A percentile compares a stretch with the other conserved stretches of the same genome.
phyloP scores from a whole-genome alignment of 345 rosid species.

The Hibiscus trionum region DNA sequence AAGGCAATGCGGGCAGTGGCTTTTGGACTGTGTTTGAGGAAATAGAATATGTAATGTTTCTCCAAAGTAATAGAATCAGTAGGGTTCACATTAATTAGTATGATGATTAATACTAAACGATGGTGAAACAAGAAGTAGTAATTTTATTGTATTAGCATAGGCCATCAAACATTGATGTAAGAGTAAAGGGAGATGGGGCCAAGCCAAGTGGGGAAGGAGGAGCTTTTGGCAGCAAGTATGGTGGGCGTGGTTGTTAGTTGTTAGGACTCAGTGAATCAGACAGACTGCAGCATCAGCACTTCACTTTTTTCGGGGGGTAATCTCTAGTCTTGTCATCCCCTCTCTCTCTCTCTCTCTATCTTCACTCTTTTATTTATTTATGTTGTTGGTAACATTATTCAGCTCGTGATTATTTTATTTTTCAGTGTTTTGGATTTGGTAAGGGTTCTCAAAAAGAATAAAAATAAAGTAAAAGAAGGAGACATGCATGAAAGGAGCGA shows the following conservation, averaged over 20 bases:
- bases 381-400: neutral
- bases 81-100: no score
- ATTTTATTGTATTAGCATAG: no score
- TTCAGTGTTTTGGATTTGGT: neutral
- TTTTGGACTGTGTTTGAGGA: constrained; percentile 47
- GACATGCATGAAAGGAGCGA: no score
- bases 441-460: neutral
- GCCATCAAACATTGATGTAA: no score
- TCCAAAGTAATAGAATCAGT: neutral
- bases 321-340: neutral
- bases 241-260: constrained; percentile 1
- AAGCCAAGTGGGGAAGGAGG: neutral
- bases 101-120: no score
- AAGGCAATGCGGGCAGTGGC: constrained; percentile 35
- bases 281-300: neutral
- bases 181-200: neutral
- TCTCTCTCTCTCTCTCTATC: neutral
- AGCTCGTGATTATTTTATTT: neutral
- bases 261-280: constrained; percentile 4
- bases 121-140: neutral
- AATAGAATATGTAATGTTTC: constrained; percentile 23
- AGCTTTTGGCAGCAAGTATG: neutral
- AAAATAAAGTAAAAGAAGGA: no score
- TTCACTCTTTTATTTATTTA: neutral
- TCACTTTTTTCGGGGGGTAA: neutral